Evolutionary conservation across 1,139 yeast species (phyloP).

Genomic region (Lodderomyces pseudojiufengensis): DNA sequence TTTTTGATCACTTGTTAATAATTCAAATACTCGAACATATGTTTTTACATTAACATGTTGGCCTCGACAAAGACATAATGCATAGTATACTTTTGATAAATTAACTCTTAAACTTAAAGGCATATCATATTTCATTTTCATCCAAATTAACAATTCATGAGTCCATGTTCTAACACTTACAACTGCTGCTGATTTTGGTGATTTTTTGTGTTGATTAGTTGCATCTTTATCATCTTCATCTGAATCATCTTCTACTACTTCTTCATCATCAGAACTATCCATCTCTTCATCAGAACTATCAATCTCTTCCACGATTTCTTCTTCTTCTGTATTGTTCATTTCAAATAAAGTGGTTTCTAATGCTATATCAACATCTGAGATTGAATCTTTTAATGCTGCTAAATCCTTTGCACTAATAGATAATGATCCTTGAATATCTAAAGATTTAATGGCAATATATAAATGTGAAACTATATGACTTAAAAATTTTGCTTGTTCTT

Average conservation of each 20-base stretch:
- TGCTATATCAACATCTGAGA: slow-evolving; percentile 49
- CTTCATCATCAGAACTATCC: slow-evolving; percentile 31
- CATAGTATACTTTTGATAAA: slow-evolving; percentile 68
- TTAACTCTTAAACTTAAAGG: slow-evolving; percentile 63
- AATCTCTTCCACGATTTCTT: slow-evolving; percentile 21
- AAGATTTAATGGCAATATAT: slow-evolving; percentile 71
- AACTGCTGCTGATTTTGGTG: slow-evolving; percentile 69
- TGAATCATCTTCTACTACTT: slow-evolving; percentile 27
- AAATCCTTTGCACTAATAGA: slow-evolving; percentile 65
- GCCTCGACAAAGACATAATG: slow-evolving; percentile 71
- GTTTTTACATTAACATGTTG: slow-evolving; percentile 62
- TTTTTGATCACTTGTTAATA: slow-evolving; percentile 50
- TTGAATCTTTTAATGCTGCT: slow-evolving; percentile 35
- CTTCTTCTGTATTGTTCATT: slow-evolving; percentile 37
- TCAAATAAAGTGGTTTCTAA: slow-evolving; percentile 51
- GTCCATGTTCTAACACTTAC: slow-evolving; percentile 85
- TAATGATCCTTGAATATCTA: slow-evolving; percentile 72
- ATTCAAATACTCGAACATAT: slow-evolving; percentile 62
- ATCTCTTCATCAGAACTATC: slow-evolving; percentile 30
- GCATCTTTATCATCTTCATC: slow-evolving; percentile 43
- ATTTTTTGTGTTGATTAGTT: slow-evolving; percentile 50
- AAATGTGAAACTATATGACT: slow-evolving; percentile 76
- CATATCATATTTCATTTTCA: slow-evolving; percentile 76
- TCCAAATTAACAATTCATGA: slow-evolving; percentile 76
- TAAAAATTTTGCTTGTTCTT: slow-evolving; percentile 70